phyloP scores from a whole-genome alignment of 2,329 filamentous ascomycete genomes.

The Penicillium sp. region DNA sequence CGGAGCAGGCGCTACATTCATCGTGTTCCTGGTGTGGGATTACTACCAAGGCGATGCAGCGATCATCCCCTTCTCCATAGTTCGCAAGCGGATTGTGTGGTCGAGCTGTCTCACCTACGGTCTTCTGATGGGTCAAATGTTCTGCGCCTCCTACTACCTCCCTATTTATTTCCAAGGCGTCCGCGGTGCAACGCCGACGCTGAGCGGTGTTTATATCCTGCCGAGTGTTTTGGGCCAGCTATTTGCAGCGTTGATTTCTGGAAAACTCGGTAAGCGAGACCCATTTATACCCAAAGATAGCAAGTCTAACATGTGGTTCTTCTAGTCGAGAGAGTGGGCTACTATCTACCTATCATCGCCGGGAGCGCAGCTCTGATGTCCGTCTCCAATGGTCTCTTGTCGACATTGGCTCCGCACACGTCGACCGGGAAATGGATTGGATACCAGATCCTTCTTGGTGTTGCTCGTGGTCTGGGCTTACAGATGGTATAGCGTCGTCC shows the following conservation, averaged over 20 bases:
- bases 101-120: constrained; percentile 3
- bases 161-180: constrained; percentile 51
- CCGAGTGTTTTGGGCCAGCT: constrained; percentile 30
- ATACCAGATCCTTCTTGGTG: constrained; percentile 47
- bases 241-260: constrained; percentile 33
- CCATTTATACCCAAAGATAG: neutral
- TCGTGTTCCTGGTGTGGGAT: constrained; percentile 40
- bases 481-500: constrained; percentile 17
- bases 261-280: constrained; percentile 22
- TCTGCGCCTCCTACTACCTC: constrained; percentile 39
- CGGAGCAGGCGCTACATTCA: constrained; percentile 38
- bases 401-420: constrained; percentile 38
- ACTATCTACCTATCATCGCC: constrained; percentile 29
- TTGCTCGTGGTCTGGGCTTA: constrained; percentile 37
- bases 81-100: constrained; percentile 38
- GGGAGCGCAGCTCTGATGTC: constrained; percentile 29
- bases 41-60: constrained; percentile 42
- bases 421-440: constrained; percentile 45
- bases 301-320: neutral
- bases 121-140: constrained; percentile 26
- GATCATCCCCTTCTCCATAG: constrained; percentile 39
- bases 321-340: constrained; percentile 29
- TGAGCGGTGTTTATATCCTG: constrained; percentile 25
- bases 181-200: constrained; percentile 20
- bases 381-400: constrained; percentile 42